phyloP scores from a whole-genome alignment of 139 green algal species.

The Gonium pectorale region DNA sequence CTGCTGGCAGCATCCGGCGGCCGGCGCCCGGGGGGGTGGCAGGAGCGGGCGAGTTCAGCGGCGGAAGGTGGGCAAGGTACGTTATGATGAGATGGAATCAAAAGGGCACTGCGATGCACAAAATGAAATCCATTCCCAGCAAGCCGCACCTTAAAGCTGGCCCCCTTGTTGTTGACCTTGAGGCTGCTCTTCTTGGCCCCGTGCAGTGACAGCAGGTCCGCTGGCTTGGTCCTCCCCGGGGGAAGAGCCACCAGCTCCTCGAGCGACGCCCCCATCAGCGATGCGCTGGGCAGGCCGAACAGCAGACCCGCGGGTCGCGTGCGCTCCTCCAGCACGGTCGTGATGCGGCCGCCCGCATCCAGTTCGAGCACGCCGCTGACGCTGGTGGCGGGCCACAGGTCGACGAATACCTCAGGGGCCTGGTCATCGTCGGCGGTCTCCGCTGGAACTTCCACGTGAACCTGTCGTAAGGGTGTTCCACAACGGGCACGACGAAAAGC shows the following conservation, averaged over 20 bases:
- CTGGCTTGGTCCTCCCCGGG: background rate
- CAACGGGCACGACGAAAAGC: no score
- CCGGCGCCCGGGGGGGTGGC: no score
- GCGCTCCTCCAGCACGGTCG: conserved; percentile 26
- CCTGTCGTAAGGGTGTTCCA: no score
- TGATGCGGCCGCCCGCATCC: background rate
- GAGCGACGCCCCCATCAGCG: conserved; percentile 4
- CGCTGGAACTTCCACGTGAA: background rate
- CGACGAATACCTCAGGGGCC: background rate
- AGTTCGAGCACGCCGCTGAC: conserved; percentile 12
- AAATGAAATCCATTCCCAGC: background rate
- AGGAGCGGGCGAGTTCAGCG: no score
- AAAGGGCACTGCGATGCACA: background rate
- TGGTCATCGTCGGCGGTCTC: background rate
- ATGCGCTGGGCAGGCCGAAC: conserved; percentile 10
- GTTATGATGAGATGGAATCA: background rate
- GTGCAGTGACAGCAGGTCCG: conserved; percentile 1
- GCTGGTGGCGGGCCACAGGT: background rate
- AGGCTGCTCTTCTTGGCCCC: conserved; percentile 39
- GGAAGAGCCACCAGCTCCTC: background rate
- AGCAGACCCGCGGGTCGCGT: conserved; percentile 35
- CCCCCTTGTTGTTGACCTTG: conserved; percentile 14
- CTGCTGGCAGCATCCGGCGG: no score
- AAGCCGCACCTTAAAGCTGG: conserved; percentile 7
- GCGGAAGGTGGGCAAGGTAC: no score